These are phyloP conservation scores for Panaeolus papilionaceus DNA, from an alignment of 768 basidiomycete species.

Conservation along the genomic window DNA sequence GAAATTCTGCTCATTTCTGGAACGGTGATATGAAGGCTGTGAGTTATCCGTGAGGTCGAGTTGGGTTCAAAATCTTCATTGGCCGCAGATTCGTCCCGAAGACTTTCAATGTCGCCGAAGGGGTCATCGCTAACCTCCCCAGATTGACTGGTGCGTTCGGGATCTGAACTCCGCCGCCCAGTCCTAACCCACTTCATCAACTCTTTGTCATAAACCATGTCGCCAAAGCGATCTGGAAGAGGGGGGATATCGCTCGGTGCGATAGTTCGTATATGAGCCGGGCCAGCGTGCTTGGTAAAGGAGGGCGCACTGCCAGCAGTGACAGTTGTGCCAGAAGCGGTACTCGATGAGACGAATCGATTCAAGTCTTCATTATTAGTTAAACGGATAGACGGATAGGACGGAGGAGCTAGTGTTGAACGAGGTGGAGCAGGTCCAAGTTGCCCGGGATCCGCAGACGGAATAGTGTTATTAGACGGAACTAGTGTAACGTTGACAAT, in stretches of 20 bases:
- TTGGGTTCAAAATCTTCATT: conserved; percentile 30
- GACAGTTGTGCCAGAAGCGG: conserved; percentile 76
- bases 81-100: conserved; percentile 65
- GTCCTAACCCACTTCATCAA: conserved; percentile 88
- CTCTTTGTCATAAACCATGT: conserved; percentile 86
- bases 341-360: conserved; percentile 90
- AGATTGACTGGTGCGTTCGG: conserved; percentile 37
- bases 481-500: conserved; percentile 32
- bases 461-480: conserved; percentile 23
- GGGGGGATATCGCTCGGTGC: conserved; percentile 78
- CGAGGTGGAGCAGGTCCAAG: conserved; percentile 21
- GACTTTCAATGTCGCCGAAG: conserved; percentile 90
- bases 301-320: conserved; percentile 78
- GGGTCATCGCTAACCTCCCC: conserved; percentile 81
- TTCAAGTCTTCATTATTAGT: conserved; percentile 76
- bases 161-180: conserved; percentile 40
- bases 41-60: conserved; percentile 23
- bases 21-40: conserved; percentile 19
- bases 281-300: conserved; percentile 84
- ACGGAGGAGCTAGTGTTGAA: conserved; percentile 39
- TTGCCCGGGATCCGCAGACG: conserved; percentile 19
- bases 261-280: conserved; percentile 81
- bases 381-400: conserved; percentile 58
- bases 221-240: conserved; percentile 80
- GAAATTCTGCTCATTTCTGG: conserved; percentile 56